These are phyloP conservation scores for Chlamydomonas applanata DNA, from an alignment of 139 green algal species.

Conservation along the genomic window DNA sequence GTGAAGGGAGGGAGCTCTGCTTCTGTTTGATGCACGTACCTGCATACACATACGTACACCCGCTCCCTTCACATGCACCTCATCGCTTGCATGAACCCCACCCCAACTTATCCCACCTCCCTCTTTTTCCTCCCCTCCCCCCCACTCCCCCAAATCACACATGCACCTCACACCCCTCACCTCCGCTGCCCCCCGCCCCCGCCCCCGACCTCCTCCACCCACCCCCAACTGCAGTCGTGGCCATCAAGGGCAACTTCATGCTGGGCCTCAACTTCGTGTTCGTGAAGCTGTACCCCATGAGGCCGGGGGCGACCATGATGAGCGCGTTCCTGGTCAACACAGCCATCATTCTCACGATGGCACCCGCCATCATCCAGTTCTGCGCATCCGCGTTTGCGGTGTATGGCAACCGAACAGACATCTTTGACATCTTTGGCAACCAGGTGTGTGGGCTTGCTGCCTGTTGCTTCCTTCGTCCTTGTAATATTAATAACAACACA, in stretches of 20 bases:
- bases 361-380: conserved; percentile 91
- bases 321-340: conserved; percentile 94
- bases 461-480: too few species aligned
- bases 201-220: background rate
- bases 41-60: too few species aligned
- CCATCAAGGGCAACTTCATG: conserved; percentile 91
- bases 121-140: background rate
- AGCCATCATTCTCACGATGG: conserved; percentile 86
- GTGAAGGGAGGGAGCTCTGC: too few species aligned
- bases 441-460: conserved; percentile 35
- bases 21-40: too few species aligned
- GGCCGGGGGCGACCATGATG: conserved; percentile 87
- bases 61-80: too few species aligned
- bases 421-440: conserved; percentile 85
- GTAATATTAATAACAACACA: too few species aligned
- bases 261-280: conserved; percentile 89
- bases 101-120: background rate
- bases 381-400: conserved; percentile 80
- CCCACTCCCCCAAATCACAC: too few species aligned
- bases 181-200: background rate
- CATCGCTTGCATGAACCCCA: background rate
- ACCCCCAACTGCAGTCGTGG: conserved; percentile 52
- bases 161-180: too few species aligned
- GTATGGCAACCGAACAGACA: conserved; percentile 81
- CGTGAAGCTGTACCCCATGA: conserved; percentile 86